Percentiles rank a stretch among this genome's conserved stretches.
These are phyloP conservation scores for Psilocybe azurescens DNA, from an alignment of 768 basidiomycete species.

Conservation along the genomic window DNA sequence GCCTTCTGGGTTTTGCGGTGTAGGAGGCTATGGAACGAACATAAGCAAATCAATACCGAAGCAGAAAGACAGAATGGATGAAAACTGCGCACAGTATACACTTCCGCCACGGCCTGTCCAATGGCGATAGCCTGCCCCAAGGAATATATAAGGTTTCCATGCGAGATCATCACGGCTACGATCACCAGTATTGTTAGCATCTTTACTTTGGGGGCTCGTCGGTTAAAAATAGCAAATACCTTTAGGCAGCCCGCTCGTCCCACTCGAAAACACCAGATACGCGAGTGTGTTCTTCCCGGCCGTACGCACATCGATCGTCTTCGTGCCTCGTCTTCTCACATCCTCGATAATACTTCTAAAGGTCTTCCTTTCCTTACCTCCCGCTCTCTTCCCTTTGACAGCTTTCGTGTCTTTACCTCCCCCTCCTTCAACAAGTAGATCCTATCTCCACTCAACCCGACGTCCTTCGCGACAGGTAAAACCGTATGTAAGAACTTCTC, in stretches of 20 bases:
- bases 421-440: slow-evolving; percentile 57
- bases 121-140: slow-evolving; percentile 42
- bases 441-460: slow-evolving; percentile 41
- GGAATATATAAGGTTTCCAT: slow-evolving; percentile 61
- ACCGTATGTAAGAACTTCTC: slow-evolving; percentile 33
- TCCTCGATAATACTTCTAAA: slow-evolving; percentile 49
- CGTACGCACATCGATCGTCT: slow-evolving; percentile 45
- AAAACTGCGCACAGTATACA: slow-evolving; percentile 39
- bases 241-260: slow-evolving; percentile 80
- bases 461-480: slow-evolving; percentile 38
- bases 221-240: slow-evolving; percentile 39
- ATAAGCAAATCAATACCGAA: neutral
- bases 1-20: slow-evolving; percentile 45
- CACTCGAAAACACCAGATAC: slow-evolving; percentile 79
- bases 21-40: slow-evolving; percentile 37
- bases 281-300: slow-evolving; percentile 62
- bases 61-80: neutral
- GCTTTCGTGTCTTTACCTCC: slow-evolving; percentile 29
- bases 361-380: slow-evolving; percentile 42
- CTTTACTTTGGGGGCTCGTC: neutral
- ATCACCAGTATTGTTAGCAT: slow-evolving; percentile 26
- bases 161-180: slow-evolving; percentile 75
- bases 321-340: slow-evolving; percentile 40
- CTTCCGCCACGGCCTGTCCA: slow-evolving; percentile 32
- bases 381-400: slow-evolving; percentile 22